A percentile compares a stretch with the other conserved stretches of the same genome.
These are phyloP conservation scores for Claviceps sp. DNA, from an alignment of 2,329 filamentous ascomycete species.

Conservation along the genomic window DNA sequence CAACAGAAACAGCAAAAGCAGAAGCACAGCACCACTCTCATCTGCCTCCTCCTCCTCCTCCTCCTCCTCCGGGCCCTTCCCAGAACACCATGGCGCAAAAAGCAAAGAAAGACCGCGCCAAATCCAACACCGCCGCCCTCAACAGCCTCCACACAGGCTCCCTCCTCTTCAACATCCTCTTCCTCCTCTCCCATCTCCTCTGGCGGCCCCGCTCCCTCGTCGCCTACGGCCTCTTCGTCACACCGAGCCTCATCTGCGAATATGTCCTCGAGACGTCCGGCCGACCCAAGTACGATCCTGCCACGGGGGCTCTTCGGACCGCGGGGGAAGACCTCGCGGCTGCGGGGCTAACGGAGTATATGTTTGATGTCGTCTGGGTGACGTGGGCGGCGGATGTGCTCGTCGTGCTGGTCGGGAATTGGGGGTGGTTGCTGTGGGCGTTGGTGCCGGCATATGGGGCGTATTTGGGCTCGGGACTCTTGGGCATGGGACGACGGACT, in stretches of 20 bases:
- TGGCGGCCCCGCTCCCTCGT: constrained; percentile 50
- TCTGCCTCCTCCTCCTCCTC: not conserved
- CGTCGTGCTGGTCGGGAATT: constrained; percentile 70
- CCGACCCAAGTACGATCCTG: constrained; percentile 57
- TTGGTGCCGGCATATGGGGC: constrained; percentile 41
- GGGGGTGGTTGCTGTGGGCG: constrained; percentile 47
- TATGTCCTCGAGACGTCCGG: constrained; percentile 75
- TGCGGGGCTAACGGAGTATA: constrained; percentile 84
- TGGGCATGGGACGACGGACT: constrained; percentile 38
- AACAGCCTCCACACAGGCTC: constrained; percentile 72
- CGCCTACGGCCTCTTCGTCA: constrained; percentile 58
- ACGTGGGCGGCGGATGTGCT: constrained; percentile 67
- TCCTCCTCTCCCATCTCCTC: constrained; percentile 58
- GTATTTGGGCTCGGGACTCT: constrained; percentile 39
- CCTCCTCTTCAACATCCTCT: constrained; percentile 56
- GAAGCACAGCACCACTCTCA: too few relatives aligned
- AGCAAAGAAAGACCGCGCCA: constrained; percentile 54
- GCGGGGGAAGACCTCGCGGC: constrained; percentile 81
- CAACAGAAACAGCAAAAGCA: too few relatives aligned
- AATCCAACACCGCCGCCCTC: constrained; percentile 63
- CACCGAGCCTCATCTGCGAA: constrained; percentile 66
- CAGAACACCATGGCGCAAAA: constrained; percentile 41
- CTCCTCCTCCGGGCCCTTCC: not conserved
- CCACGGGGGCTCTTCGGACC: constrained; percentile 52
- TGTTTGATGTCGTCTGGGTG: constrained; percentile 96